phyloP scores from a whole-genome alignment of 2,329 filamentous ascomycete genomes.

The Leptographium procerum region DNA sequence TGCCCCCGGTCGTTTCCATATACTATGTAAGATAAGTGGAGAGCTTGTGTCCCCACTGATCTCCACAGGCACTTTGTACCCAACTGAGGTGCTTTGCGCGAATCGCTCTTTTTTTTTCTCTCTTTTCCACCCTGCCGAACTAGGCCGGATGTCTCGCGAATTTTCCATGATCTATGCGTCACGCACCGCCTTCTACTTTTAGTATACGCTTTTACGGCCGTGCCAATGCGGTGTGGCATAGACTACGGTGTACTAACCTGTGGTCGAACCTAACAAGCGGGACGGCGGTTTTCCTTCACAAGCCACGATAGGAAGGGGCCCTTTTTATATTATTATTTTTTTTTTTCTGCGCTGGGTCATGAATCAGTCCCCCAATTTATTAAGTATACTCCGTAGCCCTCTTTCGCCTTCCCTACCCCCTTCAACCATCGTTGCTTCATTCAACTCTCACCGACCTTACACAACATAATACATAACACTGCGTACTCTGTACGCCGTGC shows the following conservation, averaged over 20 bases:
- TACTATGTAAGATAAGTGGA: not conserved
- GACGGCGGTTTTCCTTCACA: not conserved
- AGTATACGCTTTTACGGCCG: not conserved
- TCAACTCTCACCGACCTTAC: not conserved
- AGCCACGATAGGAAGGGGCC: not conserved
- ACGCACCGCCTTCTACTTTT: constrained; percentile 1
- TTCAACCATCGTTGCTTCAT: not conserved
- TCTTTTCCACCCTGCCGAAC: not conserved
- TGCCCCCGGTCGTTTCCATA: not conserved
- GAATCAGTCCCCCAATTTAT: not conserved
- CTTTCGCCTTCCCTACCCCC: not conserved
- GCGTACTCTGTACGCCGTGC: not conserved
- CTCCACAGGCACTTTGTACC: constrained; percentile 1
- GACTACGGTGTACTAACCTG: not conserved
- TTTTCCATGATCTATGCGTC: constrained; percentile 2
- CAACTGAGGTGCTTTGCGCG: not conserved
- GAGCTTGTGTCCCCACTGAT: constrained; percentile 2
- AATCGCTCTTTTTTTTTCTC: not conserved
- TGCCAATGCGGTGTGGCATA: not conserved
- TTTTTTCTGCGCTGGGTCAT: not conserved
- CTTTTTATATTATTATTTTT: not conserved
- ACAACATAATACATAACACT: not conserved
- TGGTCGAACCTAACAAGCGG: not conserved
- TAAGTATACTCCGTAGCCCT: not conserved
- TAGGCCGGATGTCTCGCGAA: constrained; percentile 4